Conservation (phyloP, 495 filamentous ascomycete species). For the Corynascus novoguineensis region DNA sequence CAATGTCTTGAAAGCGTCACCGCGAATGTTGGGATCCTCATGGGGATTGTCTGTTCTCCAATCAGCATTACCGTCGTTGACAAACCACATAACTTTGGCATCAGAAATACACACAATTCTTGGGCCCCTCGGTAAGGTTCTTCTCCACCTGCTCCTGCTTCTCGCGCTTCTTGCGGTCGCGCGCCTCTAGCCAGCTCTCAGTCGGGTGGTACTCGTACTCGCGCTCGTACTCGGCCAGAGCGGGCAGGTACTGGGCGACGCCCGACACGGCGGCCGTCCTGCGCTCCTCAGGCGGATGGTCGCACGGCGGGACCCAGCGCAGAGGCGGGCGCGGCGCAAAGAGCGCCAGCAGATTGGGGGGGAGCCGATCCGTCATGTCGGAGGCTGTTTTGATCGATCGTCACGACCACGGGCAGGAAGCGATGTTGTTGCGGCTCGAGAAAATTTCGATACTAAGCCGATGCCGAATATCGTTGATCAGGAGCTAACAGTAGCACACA, state of each 20-base stretch:
- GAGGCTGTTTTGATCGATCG: neutral
- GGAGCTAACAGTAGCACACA: neutral
- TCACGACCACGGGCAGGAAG: neutral
- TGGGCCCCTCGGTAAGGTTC: conserved; percentile 59
- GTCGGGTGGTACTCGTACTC: conserved; percentile 73
- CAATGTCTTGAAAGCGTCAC: conserved; percentile 91
- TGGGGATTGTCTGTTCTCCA: conserved; percentile 54
- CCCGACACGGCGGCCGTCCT: conserved; percentile 65
- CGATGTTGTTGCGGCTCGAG: neutral
- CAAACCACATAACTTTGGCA: neutral
- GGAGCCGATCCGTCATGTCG: conserved; percentile 89
- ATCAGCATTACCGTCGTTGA: neutral
- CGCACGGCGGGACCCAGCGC: conserved; percentile 78
- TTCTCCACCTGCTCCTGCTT: conserved; percentile 61
- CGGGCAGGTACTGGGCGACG: conserved; percentile 66
- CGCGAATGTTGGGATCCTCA: conserved; percentile 77
- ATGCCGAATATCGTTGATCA: neutral
- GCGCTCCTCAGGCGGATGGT: conserved; percentile 77
- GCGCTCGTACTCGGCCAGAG: conserved; percentile 63
- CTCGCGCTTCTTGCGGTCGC: conserved; percentile 73
- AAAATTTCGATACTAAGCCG: neutral
- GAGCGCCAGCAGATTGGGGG: conserved; percentile 83
- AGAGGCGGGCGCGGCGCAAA: conserved; percentile 91
- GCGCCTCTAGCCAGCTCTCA: conserved; percentile 85
- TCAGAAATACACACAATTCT: conserved; percentile 54